Percentiles rank a stretch among this genome's conserved stretches.
phyloP scores from a whole-genome alignment of 331 rosid genomes.

The Quercus phellos region DNA sequence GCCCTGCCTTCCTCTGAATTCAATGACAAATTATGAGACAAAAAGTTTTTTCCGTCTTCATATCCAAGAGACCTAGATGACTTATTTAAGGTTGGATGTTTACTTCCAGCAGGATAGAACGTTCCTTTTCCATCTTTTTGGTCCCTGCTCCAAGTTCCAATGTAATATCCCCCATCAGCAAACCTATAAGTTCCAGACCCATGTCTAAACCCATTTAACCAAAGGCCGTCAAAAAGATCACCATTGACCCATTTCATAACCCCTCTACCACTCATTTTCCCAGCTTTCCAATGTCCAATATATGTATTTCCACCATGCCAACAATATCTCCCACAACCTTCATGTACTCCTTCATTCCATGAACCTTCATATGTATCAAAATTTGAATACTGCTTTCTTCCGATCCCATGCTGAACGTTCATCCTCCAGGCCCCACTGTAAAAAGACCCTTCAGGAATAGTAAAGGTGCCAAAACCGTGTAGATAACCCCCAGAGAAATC shows the following conservation, averaged over 20 bases:
- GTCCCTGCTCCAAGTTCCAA: slow-evolving; percentile 71
- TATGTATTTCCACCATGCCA: slow-evolving; percentile 66
- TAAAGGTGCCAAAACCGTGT: slow-evolving; percentile 64
- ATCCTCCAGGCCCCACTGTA: slow-evolving; percentile 74
- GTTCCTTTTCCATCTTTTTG: slow-evolving; percentile 84
- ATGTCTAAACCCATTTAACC: slow-evolving; percentile 70
- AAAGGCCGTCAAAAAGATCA: slow-evolving; percentile 62
- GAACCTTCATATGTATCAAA: slow-evolving; percentile 68
- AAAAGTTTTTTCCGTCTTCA: slow-evolving; percentile 17
- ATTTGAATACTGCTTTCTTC: slow-evolving; percentile 55
- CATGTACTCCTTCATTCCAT: slow-evolving; percentile 79
- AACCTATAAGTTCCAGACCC: slow-evolving; percentile 73
- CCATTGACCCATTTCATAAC: slow-evolving; percentile 77
- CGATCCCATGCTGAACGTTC: slow-evolving; percentile 68
- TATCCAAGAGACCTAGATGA: slow-evolving; percentile 30
- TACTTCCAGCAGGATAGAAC: slow-evolving; percentile 59
- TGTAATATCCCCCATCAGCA: slow-evolving; percentile 63
- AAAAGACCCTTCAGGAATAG: slow-evolving; percentile 36
- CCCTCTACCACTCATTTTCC: slow-evolving; percentile 75
- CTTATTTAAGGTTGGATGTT: slow-evolving; percentile 47
- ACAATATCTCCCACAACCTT: slow-evolving; percentile 66
- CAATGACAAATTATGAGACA: slow-evolving; percentile 32
- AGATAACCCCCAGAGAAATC: slow-evolving; percentile 67
- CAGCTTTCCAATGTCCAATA: slow-evolving; percentile 72
- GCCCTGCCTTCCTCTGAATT: slow-evolving; percentile 24